Evolutionary conservation across 805 yeast species (phyloP).

Genomic region (Suhomyces canberraensis): DNA sequence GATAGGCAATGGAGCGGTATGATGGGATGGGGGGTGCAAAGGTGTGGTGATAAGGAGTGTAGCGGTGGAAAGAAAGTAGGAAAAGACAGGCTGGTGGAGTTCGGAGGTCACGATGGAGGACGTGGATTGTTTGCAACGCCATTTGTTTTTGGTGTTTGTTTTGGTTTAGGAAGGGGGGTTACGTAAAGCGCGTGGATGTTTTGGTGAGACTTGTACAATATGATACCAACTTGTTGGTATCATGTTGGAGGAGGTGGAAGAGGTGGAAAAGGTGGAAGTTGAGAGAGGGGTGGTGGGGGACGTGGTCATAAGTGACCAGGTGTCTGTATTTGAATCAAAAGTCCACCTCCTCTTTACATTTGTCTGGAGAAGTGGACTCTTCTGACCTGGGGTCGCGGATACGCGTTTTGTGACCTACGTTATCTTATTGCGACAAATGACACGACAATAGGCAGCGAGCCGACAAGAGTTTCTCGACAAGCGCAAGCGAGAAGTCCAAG

Average conservation of each 20-base stretch:
- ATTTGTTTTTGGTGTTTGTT: conserved; percentile 5
- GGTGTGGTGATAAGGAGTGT: neutral
- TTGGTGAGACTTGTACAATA: too few species aligned
- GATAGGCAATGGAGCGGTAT: neutral
- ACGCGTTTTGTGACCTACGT: too few species aligned
- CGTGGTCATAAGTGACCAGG: neutral
- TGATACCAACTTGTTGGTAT: too few species aligned
- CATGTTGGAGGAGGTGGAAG: too few species aligned
- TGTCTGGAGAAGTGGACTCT: too few species aligned
- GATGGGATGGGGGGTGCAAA: neutral
- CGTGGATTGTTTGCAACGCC: conserved; percentile 1
- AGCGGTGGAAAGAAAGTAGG: neutral
- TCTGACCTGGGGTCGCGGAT: too few species aligned
- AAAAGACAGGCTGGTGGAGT: neutral
- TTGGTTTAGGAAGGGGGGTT: conserved; percentile 2
- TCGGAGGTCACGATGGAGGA: neutral
- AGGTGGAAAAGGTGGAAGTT: neutral
- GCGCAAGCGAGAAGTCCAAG: too few species aligned
- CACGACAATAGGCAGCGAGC: too few species aligned
- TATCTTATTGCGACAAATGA: too few species aligned
- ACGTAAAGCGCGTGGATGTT: conserved; percentile 1
- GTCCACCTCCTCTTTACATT: too few species aligned
- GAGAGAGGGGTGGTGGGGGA: neutral
- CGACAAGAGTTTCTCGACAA: too few species aligned
- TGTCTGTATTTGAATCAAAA: too few species aligned